These are phyloP conservation scores for Pichia californica DNA, from an alignment of 805 yeast genomes.

Conservation along the genomic window DNA sequence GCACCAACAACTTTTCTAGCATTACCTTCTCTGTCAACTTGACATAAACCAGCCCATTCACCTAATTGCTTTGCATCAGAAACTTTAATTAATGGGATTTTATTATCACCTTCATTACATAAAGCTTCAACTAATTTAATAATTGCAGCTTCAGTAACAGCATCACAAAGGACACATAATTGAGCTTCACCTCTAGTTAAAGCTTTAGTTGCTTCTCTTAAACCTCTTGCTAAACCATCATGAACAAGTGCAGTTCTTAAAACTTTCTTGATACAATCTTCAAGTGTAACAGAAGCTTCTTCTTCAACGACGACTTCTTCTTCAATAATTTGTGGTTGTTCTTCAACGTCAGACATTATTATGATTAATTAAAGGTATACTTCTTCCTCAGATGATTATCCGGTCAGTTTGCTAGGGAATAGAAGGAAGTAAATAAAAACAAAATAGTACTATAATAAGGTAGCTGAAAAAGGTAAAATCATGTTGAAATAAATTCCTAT, in stretches of 20 bases:
- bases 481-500: constrained; percentile 7
- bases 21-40: constrained; percentile 99
- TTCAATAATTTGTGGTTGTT: constrained; percentile 72
- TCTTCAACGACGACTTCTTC: constrained; percentile 73
- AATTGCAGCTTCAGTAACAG: constrained; percentile 97
- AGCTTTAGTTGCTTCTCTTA: constrained; percentile 99
- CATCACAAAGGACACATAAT: constrained; percentile 94
- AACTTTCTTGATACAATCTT: constrained; percentile 97
- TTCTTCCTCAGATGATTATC: constrained; percentile 35
- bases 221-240: constrained; percentile 99
- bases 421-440: background rate
- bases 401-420: constrained; percentile 28
- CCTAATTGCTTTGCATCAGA: constrained; percentile 99
- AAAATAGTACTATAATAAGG: too few relatives aligned
- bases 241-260: constrained; percentile 96
- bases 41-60: constrained; percentile 99
- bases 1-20: constrained; percentile 99
- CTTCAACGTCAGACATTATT: constrained; percentile 89
- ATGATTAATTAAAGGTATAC: constrained; percentile 12
- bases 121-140: constrained; percentile 97
- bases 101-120: constrained; percentile 94
- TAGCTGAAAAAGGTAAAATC: background rate
- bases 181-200: constrained; percentile 96
- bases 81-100: constrained; percentile 97
- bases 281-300: constrained; percentile 87